Evolutionary conservation across 2,329 filamentous ascomycete species (phyloP).

Genomic region (Aureobasidium mangrovei): DNA sequence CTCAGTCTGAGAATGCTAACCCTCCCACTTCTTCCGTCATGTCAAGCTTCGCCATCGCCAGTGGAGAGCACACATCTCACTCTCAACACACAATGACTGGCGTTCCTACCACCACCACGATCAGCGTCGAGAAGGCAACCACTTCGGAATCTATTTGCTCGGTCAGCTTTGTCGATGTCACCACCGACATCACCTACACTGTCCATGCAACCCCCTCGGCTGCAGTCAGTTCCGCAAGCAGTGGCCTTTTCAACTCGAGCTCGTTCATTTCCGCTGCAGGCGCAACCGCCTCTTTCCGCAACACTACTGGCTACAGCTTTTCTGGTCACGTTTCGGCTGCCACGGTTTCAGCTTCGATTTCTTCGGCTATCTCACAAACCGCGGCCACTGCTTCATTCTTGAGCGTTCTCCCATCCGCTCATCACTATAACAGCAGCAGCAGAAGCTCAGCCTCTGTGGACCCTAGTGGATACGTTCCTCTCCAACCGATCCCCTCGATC

Average conservation of each 20-base stretch:
- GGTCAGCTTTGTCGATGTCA: slow-evolving; percentile 4
- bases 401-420: not conserved
- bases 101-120: not conserved
- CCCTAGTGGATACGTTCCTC: not conserved
- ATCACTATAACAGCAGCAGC: not conserved
- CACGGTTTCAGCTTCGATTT: not conserved
- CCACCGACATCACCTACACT: slow-evolving; percentile 9
- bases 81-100: not conserved
- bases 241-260: not conserved
- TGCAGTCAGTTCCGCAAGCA: not conserved
- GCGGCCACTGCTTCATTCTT: not conserved
- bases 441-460: not conserved
- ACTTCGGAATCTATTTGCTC: slow-evolving; percentile 5
- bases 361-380: not conserved
- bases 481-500: not conserved
- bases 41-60: not conserved
- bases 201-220: not conserved
- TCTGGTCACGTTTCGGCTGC: not conserved
- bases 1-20: not conserved
- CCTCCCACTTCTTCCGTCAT: not conserved
- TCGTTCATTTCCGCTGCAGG: not conserved
- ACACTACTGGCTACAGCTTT: not conserved
- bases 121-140: slow-evolving; percentile 1
- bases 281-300: not conserved
- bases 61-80: not conserved